phyloP scores from a whole-genome alignment of 1,284 basidiomycete species.

The Apiotrichum sp. region DNA sequence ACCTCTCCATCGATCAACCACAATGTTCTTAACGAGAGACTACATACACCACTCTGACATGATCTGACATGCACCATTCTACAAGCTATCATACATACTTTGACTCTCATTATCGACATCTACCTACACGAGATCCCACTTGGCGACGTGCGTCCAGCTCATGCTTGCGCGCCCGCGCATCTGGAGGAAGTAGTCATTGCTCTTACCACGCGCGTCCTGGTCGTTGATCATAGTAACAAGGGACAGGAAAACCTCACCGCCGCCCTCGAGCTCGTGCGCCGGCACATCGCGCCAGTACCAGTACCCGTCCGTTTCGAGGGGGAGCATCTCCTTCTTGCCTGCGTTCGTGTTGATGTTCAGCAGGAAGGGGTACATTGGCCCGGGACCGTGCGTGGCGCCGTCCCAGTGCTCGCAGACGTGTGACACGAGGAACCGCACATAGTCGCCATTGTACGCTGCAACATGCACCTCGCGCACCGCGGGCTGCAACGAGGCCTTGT shows the following conservation, averaged over 20 bases:
- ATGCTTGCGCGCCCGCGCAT: neutral
- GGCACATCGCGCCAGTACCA: neutral
- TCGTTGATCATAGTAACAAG: constrained; percentile 1
- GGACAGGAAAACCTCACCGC: constrained; percentile 1
- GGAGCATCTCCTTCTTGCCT: neutral
- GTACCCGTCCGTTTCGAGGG: constrained; percentile 1
- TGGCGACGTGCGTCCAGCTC: constrained; percentile 1
- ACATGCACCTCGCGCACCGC: neutral
- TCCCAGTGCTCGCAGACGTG: constrained; percentile 11
- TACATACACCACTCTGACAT: too few relatives aligned
- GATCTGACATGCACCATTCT: too few relatives aligned
- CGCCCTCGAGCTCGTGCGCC: neutral
- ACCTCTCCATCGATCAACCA: too few relatives aligned
- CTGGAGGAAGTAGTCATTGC: neutral
- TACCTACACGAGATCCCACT: neutral
- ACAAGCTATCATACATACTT: too few relatives aligned
- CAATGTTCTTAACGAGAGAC: too few relatives aligned
- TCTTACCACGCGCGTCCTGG: neutral
- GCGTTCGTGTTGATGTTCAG: neutral
- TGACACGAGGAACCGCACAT: constrained; percentile 3
- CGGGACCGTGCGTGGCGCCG: neutral
- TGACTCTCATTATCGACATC: too few relatives aligned
- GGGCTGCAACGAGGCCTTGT: neutral
- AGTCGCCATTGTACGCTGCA: neutral
- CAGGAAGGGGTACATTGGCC: neutral